Base-by-base conservation (phyloP, 2,329 filamentous ascomycete genomes). In the Phaeosphaeria sp. region DNA sequence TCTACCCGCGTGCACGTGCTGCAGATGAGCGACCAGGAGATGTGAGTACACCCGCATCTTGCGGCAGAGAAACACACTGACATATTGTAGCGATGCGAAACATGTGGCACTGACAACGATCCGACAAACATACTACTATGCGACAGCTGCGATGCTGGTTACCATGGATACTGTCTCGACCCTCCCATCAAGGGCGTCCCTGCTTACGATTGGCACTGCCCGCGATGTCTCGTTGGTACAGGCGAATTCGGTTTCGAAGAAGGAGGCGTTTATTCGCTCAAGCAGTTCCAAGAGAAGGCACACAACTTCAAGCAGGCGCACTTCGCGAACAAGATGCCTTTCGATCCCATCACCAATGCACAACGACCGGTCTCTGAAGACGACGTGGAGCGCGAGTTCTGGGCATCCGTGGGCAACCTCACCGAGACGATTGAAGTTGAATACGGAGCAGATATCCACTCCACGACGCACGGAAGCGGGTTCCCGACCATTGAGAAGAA, bases 161-260 rank as follows among this genome's bases (percentile, higher is more conserved):
- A 89, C 71, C 95, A 99, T 74, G 91, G 90, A 67, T 84, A 88
- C 58, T 99, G 95, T 71, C 85, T 98, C 20, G 95, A 99, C 64
- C 94, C 93, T 33, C 92, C 91, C 1, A 80, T 96, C 44, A 90
- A 89, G 67, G 81, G 85, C 8, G 87, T 90, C 63, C 92, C 93
- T 0, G 91, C 95, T 22, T 85, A 88, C 52, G 95, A 98, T 72
- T 99, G 95, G 95, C 94, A 98, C 74, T 99, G 95, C 67, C 91
- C 95, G 0, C 88, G 93, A 71, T 99, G 95, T 74, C 86, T 99
- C 24, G 95, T 99, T 22, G 95, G 95, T 47, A 96, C 96, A 55
- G 93, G 94, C 40, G 93, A 98, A 65, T 99, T 97, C 70, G 95
- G 95, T 0, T 99, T 99, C 61, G 94, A 98, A 73, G 95, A 99